Conservation (phyloP, 2,329 filamentous ascomycete genomes). For the Penicillium crustosum region DNA sequence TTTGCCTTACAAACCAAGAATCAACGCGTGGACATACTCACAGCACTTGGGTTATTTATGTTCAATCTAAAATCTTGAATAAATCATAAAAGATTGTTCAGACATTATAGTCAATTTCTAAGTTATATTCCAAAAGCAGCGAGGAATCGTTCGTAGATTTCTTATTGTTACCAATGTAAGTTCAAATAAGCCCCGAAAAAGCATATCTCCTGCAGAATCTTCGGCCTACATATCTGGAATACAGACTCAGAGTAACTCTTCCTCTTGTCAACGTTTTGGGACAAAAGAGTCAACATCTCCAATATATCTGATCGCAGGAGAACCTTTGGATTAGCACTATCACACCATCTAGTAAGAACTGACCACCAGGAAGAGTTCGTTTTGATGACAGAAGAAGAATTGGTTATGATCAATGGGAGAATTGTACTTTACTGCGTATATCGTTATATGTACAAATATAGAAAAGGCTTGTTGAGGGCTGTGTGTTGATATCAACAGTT, state of each 20-base stretch:
- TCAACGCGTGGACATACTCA: background rate
- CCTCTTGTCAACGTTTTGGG: background rate
- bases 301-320: background rate
- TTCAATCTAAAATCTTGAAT: background rate
- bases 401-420: background rate
- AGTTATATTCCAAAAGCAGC: background rate
- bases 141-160: background rate
- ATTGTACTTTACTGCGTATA: background rate
- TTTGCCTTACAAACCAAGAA: conserved; percentile 46
- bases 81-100: no score
- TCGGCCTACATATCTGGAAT: background rate
- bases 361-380: background rate
- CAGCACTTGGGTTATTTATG: background rate
- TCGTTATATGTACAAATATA: background rate
- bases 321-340: background rate
- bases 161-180: background rate
- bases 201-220: background rate
- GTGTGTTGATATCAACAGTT: background rate
- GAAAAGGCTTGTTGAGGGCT: background rate
- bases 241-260: background rate
- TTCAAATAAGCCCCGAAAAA: background rate
- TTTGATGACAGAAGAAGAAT: background rate
- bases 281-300: background rate
- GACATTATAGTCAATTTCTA: background rate
- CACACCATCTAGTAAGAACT: background rate